Percentiles rank a stretch among this genome's conserved stretches.
Conservation (phyloP, 2,329 filamentous ascomycete species). For the Fulvia fulva region DNA sequence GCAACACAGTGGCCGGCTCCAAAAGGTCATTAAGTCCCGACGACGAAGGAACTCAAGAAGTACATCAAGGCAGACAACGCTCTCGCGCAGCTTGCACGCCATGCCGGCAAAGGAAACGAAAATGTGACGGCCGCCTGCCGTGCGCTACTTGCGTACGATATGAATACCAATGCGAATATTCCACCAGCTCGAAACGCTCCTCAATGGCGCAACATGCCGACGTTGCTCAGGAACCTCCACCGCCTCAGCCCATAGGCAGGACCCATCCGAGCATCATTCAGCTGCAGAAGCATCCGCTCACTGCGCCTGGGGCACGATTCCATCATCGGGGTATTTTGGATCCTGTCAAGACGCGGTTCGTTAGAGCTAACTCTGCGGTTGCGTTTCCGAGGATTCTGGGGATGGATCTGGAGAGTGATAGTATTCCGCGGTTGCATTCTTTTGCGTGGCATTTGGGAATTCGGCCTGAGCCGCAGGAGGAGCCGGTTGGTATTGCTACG, state of each 20-base stretch:
- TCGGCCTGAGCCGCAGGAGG: slow-evolving; percentile 26
- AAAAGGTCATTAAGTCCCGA: slow-evolving; percentile 28
- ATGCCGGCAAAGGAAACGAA: slow-evolving; percentile 30
- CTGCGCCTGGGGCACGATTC: slow-evolving; percentile 33
- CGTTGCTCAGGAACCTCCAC: slow-evolving; percentile 22
- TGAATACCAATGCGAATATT: slow-evolving; percentile 35
- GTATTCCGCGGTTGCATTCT: slow-evolving; percentile 51
- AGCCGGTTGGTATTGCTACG: slow-evolving; percentile 24
- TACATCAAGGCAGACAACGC: slow-evolving; percentile 30
- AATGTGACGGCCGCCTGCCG: slow-evolving; percentile 32
- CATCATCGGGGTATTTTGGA: slow-evolving; percentile 35
- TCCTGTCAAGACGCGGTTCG: slow-evolving; percentile 34
- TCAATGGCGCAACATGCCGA: slow-evolving; percentile 26
- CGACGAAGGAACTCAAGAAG: slow-evolving; percentile 13
- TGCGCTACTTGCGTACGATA: slow-evolving; percentile 35
- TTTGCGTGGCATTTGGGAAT: slow-evolving; percentile 52
- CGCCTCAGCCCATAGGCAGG: slow-evolving; percentile 19
- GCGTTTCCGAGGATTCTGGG: slow-evolving; percentile 54
- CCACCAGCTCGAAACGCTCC: slow-evolving; percentile 27
- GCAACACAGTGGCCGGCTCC: slow-evolving; percentile 5
- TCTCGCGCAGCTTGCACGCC: slow-evolving; percentile 34
- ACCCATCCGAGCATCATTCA: slow-evolving; percentile 30
- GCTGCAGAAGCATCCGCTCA: slow-evolving; percentile 32
- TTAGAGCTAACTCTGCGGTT: slow-evolving; percentile 42
- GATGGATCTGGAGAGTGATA: slow-evolving; percentile 51